Evolutionary conservation across 106 monocot species (phyloP).

Genomic region (Dendrobium chrysotoxum): DNA sequence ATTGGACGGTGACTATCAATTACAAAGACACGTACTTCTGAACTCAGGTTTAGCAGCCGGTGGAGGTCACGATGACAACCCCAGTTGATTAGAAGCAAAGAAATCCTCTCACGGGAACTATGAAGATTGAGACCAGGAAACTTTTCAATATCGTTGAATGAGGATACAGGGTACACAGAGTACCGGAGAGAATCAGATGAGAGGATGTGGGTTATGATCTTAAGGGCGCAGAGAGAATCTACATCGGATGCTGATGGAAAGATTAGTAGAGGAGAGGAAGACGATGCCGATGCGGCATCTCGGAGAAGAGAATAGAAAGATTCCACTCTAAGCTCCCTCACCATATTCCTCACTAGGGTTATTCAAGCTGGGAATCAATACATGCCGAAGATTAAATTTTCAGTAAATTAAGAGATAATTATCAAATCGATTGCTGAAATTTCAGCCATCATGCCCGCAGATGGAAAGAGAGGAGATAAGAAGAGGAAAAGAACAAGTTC

Average conservation of each 20-base stretch:
- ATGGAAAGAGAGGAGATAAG: too few species aligned
- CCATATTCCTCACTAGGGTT: slow-evolving; percentile 10
- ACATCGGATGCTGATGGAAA: slow-evolving; percentile 76
- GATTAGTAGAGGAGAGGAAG: slow-evolving; percentile 63
- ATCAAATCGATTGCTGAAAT: too few species aligned
- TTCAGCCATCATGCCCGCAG: too few species aligned
- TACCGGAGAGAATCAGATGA: slow-evolving; percentile 72
- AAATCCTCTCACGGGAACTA: slow-evolving; percentile 19
- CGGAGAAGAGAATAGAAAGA: slow-evolving; percentile 59
- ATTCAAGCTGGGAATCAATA: neutral
- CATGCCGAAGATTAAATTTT: too few species aligned
- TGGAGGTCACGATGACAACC: slow-evolving; percentile 69
- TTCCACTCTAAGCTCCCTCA: slow-evolving; percentile 45
- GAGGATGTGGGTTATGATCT: slow-evolving; percentile 64
- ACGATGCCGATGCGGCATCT: slow-evolving; percentile 34
- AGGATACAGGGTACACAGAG: slow-evolving; percentile 77
- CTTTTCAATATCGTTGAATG: slow-evolving; percentile 38
- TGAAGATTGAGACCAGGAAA: slow-evolving; percentile 22
- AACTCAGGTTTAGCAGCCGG: slow-evolving; percentile 33
- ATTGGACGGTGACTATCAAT: slow-evolving; percentile 83
- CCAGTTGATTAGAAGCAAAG: slow-evolving; percentile 71
- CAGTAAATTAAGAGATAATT: too few species aligned
- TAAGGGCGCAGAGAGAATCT: slow-evolving; percentile 68
- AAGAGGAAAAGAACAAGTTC: too few species aligned
- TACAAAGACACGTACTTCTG: slow-evolving; percentile 36